phyloP scores from a whole-genome alignment of 805 yeast species.

The Naumovozyma baii region DNA sequence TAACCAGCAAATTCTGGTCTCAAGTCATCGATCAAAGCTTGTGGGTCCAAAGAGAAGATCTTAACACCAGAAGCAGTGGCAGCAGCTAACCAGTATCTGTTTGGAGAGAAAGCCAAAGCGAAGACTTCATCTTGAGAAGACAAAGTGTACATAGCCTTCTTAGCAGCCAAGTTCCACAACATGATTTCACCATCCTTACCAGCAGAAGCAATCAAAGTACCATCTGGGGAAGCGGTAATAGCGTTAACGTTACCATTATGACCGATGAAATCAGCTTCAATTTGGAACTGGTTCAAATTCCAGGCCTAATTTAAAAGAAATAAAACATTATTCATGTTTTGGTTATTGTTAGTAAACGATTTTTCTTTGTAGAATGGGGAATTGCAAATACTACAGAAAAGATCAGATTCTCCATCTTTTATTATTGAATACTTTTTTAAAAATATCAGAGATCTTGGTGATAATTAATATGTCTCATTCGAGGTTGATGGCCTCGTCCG shows the following conservation, averaged over 20 bases:
- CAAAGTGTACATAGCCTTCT: conserved; percentile 84
- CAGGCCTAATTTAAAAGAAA: conserved; percentile 54
- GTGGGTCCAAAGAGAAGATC: conserved; percentile 95
- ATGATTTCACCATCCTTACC: conserved; percentile 98
- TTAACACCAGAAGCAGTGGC: conserved; percentile 97
- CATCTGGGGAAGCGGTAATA: conserved; percentile 98
- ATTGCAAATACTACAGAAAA: no score
- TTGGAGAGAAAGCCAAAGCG: conserved; percentile 99
- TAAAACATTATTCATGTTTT: conserved; percentile 6
- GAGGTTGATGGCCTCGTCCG: conserved; percentile 62
- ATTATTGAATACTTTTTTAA: no score
- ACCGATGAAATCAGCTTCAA: conserved; percentile 94
- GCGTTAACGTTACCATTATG: conserved; percentile 98
- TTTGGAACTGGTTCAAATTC: conserved; percentile 77
- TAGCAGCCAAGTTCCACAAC: conserved; percentile 92
- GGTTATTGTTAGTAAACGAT: conserved; percentile 40
- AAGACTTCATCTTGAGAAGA: conserved; percentile 93
- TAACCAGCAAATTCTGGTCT: conserved; percentile 94
- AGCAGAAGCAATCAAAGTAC: conserved; percentile 97
- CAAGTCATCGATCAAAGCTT: conserved; percentile 89
- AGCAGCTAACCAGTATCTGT: conserved; percentile 99
- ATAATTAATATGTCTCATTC: conserved; percentile 89
- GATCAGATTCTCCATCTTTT: no score
- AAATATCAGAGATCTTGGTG: conserved; percentile 98
- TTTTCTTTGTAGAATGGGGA: neutral